A percentile compares a stretch with the other conserved stretches of the same genome.
Conservation (phyloP, 208 protist species). For the Leishmania lainsoni region DNA sequence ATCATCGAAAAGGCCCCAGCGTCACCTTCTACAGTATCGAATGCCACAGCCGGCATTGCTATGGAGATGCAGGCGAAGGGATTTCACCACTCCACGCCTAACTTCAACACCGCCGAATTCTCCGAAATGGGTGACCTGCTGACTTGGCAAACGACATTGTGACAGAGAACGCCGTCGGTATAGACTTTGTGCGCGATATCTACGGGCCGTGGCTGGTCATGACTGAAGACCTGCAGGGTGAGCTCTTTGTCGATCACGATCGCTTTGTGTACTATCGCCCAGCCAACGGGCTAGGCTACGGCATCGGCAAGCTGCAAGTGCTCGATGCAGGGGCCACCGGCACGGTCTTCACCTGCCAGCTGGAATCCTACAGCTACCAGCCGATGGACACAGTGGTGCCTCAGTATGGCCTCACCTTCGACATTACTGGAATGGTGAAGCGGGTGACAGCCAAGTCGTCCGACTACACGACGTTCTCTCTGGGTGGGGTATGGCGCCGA, state of each 20-base stretch:
- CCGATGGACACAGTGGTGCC: conserved; percentile 47
- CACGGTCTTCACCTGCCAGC: conserved; percentile 65
- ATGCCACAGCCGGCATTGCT: conserved; percentile 5
- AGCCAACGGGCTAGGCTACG: conserved; percentile 85
- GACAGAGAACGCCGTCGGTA: conserved; percentile 50
- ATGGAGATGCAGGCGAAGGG: conserved; percentile 45
- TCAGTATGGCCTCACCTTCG: conserved; percentile 38
- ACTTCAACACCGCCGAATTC: conserved; percentile 62
- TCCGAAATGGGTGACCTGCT: conserved; percentile 16
- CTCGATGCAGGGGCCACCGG: conserved; percentile 39
- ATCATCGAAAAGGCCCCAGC: not conserved
- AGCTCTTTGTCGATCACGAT: conserved; percentile 90
- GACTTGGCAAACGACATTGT: conserved; percentile 57
- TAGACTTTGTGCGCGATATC: conserved; percentile 70
- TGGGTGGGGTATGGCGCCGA: conserved; percentile 70
- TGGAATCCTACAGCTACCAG: conserved; percentile 85
- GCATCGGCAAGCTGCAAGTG: conserved; percentile 71
- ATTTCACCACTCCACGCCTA: conserved; percentile 69
- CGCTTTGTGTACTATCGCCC: conserved; percentile 84
- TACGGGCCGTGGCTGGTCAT: conserved; percentile 90
- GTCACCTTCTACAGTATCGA: not conserved
- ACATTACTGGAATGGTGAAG: conserved; percentile 76
- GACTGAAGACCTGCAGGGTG: conserved; percentile 83
- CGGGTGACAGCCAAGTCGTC: conserved; percentile 53
- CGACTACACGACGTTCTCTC: conserved; percentile 77